phyloP scores from a whole-genome alignment of 2,329 filamentous ascomycete species.

The Claviceps digitariae region DNA sequence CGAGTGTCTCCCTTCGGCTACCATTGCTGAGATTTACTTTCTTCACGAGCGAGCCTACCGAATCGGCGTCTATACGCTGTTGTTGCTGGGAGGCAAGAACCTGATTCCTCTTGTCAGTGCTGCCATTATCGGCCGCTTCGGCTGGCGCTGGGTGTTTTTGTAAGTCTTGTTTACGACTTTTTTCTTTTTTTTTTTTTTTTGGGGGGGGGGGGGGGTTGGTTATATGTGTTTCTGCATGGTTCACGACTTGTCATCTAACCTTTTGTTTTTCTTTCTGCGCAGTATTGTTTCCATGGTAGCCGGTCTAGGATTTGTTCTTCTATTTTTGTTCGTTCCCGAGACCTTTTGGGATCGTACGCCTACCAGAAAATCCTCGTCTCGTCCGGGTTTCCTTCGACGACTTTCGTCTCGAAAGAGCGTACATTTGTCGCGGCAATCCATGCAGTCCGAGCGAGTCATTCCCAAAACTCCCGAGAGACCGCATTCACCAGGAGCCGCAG shows the following conservation, averaged over 20 bases:
- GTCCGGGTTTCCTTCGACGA: conserved; percentile 33
- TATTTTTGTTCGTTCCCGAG: conserved; percentile 88
- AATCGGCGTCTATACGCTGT: conserved; percentile 81
- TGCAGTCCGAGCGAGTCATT: neutral
- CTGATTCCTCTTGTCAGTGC: conserved; percentile 78
- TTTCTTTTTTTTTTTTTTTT: neutral
- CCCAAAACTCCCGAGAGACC: conserved; percentile 7
- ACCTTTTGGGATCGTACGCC: conserved; percentile 91
- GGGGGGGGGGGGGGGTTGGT: too few relatives aligned
- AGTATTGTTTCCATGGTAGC: conserved; percentile 76
- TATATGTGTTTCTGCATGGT: neutral
- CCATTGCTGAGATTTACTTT: conserved; percentile 93
- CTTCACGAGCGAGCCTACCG: conserved; percentile 87
- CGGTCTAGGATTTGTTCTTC: conserved; percentile 51
- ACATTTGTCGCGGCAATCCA: conserved; percentile 1
- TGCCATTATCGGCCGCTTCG: conserved; percentile 60
- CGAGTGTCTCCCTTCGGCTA: conserved; percentile 84
- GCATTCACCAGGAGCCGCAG: conserved; percentile 8
- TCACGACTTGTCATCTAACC: neutral
- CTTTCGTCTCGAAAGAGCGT: conserved; percentile 28
- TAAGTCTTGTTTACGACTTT: conserved; percentile 24
- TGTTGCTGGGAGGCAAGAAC: conserved; percentile 85
- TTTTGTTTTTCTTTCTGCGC: conserved; percentile 7
- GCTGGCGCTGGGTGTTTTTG: conserved; percentile 90
- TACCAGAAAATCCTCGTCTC: conserved; percentile 22